Conservation (phyloP, 768 basidiomycete species). For the Lentinula raphanica region DNA sequence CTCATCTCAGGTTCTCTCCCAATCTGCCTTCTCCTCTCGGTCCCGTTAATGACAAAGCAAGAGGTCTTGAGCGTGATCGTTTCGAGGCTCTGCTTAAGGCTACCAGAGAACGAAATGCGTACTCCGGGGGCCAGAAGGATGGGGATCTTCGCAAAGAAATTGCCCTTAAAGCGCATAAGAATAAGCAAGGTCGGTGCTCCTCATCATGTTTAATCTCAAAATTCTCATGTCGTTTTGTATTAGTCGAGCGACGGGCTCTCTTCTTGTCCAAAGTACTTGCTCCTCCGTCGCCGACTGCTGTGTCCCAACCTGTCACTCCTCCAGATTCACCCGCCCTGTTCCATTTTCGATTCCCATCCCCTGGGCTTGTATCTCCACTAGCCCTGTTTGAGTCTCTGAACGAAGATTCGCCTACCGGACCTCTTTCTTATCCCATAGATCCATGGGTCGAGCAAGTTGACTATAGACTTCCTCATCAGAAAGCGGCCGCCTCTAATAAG, state of each 20-base stretch:
- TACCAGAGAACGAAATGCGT: conserved; percentile 50
- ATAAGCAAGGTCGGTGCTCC: conserved; percentile 61
- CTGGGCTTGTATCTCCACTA: conserved; percentile 59
- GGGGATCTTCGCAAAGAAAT: conserved; percentile 70
- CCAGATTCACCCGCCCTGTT: conserved; percentile 67
- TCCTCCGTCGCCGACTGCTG: conserved; percentile 58
- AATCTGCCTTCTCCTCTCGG: conserved; percentile 49
- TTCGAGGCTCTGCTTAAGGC: conserved; percentile 62
- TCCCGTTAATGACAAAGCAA: conserved; percentile 31
- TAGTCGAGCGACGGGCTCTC: conserved; percentile 68
- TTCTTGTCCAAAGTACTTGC: conserved; percentile 72
- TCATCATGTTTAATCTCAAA: conserved; percentile 1
- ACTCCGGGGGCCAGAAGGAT: conserved; percentile 38
- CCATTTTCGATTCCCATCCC: conserved; percentile 65
- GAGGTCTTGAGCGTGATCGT: conserved; percentile 57
- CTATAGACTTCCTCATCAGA: conserved; percentile 38
- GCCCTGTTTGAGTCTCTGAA: conserved; percentile 49
- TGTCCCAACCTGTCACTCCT: conserved; percentile 55
- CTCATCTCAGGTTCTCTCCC: conserved; percentile 31
- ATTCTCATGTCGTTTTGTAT: too few species aligned
- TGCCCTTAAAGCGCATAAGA: conserved; percentile 64
- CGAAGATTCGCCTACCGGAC: conserved; percentile 25
- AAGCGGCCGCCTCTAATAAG: conserved; percentile 9
- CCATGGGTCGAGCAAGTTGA: conserved; percentile 68
- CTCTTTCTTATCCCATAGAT: conserved; percentile 22